Evolutionary conservation across 2,329 filamentous ascomycete genomes (phyloP).

Genomic region (Botryotinia convoluta): DNA sequence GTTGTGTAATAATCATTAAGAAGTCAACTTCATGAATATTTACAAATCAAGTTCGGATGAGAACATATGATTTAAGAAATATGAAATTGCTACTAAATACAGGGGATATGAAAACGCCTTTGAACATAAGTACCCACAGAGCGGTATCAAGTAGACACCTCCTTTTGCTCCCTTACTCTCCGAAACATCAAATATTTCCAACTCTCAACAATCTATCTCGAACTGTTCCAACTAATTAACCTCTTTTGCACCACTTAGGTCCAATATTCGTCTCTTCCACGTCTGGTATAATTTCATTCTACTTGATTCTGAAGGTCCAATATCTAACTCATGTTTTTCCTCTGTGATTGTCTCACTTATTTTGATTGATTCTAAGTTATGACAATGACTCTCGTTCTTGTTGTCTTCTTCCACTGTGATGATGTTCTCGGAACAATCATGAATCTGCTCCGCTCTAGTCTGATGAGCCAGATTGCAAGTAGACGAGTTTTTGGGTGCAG

Average conservation of each 20-base stretch:
- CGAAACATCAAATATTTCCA: not conserved
- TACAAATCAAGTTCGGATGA: not conserved
- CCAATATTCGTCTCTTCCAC: not conserved
- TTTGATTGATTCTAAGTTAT: not conserved
- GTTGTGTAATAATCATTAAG: not conserved
- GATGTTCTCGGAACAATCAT: too few species aligned
- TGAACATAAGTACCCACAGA: not conserved
- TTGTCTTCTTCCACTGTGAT: not conserved
- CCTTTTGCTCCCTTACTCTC: fast-evolving
- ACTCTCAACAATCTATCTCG: not conserved
- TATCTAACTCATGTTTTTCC: too few species aligned
- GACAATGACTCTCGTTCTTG: not conserved
- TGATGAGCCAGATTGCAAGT: not conserved
- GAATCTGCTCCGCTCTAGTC: too few species aligned
- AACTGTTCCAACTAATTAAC: not conserved
- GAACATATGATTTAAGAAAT: not conserved
- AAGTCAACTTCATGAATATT: not conserved
- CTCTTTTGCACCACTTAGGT: not conserved
- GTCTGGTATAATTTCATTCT: not conserved
- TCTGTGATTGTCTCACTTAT: not conserved
- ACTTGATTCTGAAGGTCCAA: not conserved
- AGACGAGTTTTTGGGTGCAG: not conserved
- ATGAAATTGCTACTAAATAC: not conserved
- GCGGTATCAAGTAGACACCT: not conserved
- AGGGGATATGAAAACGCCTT: not conserved